These are phyloP conservation scores for Raphanus hybrid DNA, from an alignment of 441 rosid species.

Conservation along the genomic window DNA sequence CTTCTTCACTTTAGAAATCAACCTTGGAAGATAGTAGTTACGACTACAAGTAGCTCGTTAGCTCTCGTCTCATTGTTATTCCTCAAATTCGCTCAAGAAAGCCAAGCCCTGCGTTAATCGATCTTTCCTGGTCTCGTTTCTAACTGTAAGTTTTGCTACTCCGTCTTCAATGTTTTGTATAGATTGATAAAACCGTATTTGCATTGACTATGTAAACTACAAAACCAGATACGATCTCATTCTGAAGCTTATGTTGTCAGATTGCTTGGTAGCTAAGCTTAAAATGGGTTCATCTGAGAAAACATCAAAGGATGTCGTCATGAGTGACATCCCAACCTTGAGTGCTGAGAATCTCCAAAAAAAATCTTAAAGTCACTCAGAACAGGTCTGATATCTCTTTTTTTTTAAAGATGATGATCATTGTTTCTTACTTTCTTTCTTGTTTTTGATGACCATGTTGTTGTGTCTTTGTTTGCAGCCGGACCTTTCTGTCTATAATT, in stretches of 20 bases:
- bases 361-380: slow-evolving; percentile 85
- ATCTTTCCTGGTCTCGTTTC: too few species aligned
- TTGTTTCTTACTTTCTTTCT: slow-evolving; percentile 1
- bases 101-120: too few species aligned
- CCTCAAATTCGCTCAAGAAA: too few species aligned
- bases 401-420: background rate
- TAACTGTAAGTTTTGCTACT: too few species aligned
- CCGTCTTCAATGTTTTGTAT: too few species aligned
- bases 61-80: too few species aligned
- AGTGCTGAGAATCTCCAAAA: slow-evolving; percentile 83
- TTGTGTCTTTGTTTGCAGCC: slow-evolving; percentile 56
- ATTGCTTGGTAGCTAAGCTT: background rate
- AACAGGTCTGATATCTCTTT: slow-evolving; percentile 61
- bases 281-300: slow-evolving; percentile 71
- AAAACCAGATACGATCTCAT: too few species aligned
- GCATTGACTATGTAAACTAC: too few species aligned
- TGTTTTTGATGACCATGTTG: slow-evolving; percentile 3
- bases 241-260: slow-evolving; percentile 11
- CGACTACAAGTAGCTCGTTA: too few species aligned
- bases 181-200: too few species aligned
- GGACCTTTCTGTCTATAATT: slow-evolving; percentile 89
- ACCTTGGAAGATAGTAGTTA: too few species aligned
- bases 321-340: slow-evolving; percentile 66
- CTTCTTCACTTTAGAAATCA: too few species aligned
- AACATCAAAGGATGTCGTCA: slow-evolving; percentile 58